These are phyloP conservation scores for Aspergillus luchuensis DNA, from an alignment of 2,329 filamentous ascomycete species.

Conservation along the genomic window DNA sequence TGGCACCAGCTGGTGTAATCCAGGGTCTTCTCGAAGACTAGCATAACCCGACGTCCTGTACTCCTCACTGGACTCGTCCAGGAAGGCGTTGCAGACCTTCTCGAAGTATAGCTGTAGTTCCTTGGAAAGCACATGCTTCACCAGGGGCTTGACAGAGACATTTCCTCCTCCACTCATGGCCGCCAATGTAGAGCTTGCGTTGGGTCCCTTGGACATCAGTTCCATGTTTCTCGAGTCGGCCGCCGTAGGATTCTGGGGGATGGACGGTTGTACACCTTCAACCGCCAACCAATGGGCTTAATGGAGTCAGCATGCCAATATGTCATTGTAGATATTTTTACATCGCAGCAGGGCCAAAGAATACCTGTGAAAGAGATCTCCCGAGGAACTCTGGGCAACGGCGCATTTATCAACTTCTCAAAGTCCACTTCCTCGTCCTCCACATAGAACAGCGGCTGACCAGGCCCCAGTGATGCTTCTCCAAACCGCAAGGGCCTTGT, in stretches of 20 bases:
- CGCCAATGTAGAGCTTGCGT: constrained; percentile 80
- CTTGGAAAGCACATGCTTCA: constrained; percentile 95
- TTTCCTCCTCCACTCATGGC: constrained; percentile 83
- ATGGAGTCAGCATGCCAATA: not conserved
- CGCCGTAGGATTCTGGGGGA: constrained; percentile 91
- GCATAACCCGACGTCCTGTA: constrained; percentile 83
- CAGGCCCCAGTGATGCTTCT: constrained; percentile 88
- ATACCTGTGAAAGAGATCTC: constrained; percentile 89
- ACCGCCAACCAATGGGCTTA: constrained; percentile 95
- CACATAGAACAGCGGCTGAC: constrained; percentile 93
- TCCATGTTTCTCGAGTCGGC: constrained; percentile 82
- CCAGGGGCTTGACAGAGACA: constrained; percentile 79
- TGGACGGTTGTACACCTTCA: constrained; percentile 94
- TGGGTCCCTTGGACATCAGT: constrained; percentile 83
- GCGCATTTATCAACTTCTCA: constrained; percentile 96
- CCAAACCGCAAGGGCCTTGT: constrained; percentile 86
- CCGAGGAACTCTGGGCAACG: constrained; percentile 88
- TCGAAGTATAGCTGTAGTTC: constrained; percentile 97
- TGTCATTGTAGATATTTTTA: not conserved
- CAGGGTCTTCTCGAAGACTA: constrained; percentile 83
- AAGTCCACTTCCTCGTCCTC: constrained; percentile 99
- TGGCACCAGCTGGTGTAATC: constrained; percentile 90
- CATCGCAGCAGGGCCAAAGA: not conserved
- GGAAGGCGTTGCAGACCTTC: constrained; percentile 83
- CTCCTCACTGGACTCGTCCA: constrained; percentile 85